phyloP scores from a whole-genome alignment of 306 rosid species.

The Rosa multiflora region DNA sequence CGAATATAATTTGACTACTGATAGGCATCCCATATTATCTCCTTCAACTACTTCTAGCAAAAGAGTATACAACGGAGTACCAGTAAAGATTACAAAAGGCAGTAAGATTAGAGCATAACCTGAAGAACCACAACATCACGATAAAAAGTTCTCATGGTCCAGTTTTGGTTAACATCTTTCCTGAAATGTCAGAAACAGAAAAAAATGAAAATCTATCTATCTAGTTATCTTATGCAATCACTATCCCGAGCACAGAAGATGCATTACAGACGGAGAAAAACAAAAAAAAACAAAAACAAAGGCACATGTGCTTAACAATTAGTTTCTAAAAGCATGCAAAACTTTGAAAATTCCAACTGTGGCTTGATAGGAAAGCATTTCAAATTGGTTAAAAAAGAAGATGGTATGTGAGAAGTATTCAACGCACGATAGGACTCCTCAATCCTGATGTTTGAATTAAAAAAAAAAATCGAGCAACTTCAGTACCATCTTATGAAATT shows the following conservation, averaged over 20 bases:
- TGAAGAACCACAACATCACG: constrained; percentile 72
- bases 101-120: constrained; percentile 42
- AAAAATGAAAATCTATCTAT: constrained; percentile 3
- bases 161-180: constrained; percentile 64
- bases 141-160: constrained; percentile 76
- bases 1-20: background rate
- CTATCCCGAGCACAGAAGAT: constrained; percentile 12
- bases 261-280: background rate
- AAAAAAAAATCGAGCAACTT: background rate
- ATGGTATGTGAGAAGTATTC: background rate
- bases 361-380: constrained; percentile 11
- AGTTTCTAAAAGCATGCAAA: background rate
- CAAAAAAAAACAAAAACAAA: background rate
- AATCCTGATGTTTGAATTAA: background rate
- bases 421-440: background rate
- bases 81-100: constrained; percentile 5
- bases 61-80: background rate
- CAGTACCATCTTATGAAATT: background rate
- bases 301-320: background rate
- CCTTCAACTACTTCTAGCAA: background rate
- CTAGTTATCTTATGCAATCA: background rate
- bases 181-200: constrained; percentile 50
- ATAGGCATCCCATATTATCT: background rate
- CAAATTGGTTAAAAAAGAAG: background rate
- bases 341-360: constrained; percentile 4